Evolutionary conservation across 2,329 filamentous ascomycete genomes (phyloP).

Genomic region (Trichoderma aggressivum): DNA sequence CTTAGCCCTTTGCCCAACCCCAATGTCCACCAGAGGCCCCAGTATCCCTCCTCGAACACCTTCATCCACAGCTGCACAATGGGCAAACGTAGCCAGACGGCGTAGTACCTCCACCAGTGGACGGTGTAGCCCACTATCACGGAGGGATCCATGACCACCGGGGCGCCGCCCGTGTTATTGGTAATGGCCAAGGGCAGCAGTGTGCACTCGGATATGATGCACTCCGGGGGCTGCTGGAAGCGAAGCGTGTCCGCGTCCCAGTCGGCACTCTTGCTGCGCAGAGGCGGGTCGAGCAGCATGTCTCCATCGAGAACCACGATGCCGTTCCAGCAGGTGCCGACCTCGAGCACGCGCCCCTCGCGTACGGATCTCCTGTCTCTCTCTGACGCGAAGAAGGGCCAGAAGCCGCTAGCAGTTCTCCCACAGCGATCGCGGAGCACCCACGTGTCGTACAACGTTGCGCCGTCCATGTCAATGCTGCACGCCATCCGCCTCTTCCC

Average conservation of each 20-base stretch:
- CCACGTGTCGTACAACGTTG: constrained; percentile 19
- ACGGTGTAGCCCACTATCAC: constrained; percentile 16
- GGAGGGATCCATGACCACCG: constrained; percentile 16
- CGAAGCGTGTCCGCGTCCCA: constrained; percentile 17
- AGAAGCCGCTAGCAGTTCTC: constrained; percentile 17
- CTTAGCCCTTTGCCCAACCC: constrained; percentile 15
- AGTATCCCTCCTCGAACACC: constrained; percentile 17
- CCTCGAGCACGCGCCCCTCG: constrained; percentile 11
- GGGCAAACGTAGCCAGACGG: constrained; percentile 19
- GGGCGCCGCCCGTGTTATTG: constrained; percentile 18
- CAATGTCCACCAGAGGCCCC: constrained; percentile 17
- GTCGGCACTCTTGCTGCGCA: constrained; percentile 2
- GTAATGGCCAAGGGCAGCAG: constrained; percentile 16
- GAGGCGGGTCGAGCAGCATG: constrained; percentile 15
- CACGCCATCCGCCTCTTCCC: constrained; percentile 18
- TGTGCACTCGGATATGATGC: constrained; percentile 20
- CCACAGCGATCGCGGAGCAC: constrained; percentile 20
- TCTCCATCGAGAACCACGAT: constrained; percentile 20
- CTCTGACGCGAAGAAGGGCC: constrained; percentile 18
- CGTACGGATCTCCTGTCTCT: constrained; percentile 14
- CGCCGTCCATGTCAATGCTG: constrained; percentile 20
- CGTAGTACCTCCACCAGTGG: constrained; percentile 20
- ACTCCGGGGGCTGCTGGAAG: constrained; percentile 17
- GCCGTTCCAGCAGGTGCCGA: constrained; percentile 20
- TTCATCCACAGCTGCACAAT: constrained; percentile 18